These are phyloP conservation scores for Bidens hawaiensis DNA, from an alignment of 140 eudicot genomes.

Conservation along the genomic window DNA sequence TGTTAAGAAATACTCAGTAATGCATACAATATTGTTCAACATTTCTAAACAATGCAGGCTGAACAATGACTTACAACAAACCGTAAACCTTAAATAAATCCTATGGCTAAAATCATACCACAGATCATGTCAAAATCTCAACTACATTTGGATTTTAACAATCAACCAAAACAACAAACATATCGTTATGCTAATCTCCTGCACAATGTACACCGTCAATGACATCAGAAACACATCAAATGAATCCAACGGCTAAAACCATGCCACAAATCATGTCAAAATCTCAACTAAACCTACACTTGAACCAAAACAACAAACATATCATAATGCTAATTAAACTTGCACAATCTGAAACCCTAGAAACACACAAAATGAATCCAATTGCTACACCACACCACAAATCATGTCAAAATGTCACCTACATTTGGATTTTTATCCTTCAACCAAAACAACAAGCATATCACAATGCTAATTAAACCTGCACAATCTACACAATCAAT, in stretches of 20 bases:
- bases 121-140: background rate
- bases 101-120: conserved; percentile 12
- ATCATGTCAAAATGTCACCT: background rate
- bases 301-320: too few relatives aligned
- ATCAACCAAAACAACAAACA: too few relatives aligned
- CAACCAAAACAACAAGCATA: background rate
- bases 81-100: conserved; percentile 10
- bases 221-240: too few relatives aligned
- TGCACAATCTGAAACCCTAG: too few relatives aligned
- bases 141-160: conserved; percentile 6
- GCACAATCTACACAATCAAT: conserved; percentile 10
- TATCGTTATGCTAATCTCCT: too few relatives aligned
- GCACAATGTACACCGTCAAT: too few relatives aligned
- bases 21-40: background rate
- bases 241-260: conserved; percentile 4
- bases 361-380: conserved; percentile 1
- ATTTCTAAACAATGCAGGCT: background rate
- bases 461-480: conserved; percentile 1
- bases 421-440: too few relatives aligned
- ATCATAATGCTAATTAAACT: too few relatives aligned
- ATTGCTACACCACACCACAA: conserved; percentile 11
- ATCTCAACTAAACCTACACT: conserved; percentile 1
- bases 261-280: conserved; percentile 7
- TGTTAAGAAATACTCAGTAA: background rate
- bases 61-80: conserved; percentile 1